phyloP scores from a whole-genome alignment of 2,329 filamentous ascomycete genomes.

The Epichloe bromicola region DNA sequence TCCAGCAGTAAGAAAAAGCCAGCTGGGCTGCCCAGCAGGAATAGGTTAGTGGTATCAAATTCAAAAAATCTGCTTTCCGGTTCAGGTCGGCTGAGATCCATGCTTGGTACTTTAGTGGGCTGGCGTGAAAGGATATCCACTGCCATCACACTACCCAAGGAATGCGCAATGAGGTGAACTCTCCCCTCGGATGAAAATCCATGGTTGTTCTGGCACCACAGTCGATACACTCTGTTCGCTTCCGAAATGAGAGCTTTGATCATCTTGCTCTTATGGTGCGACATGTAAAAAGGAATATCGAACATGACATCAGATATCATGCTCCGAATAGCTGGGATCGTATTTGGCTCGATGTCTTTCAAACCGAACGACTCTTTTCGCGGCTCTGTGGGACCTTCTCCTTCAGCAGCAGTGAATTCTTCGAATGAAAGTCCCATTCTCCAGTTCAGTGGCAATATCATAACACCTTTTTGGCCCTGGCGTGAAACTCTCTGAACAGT shows the following conservation, averaged over 20 bases:
- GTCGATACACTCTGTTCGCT: slow-evolving; percentile 86
- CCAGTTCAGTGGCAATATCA: slow-evolving; percentile 94
- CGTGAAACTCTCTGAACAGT: slow-evolving; percentile 64
- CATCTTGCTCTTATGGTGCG: slow-evolving; percentile 92
- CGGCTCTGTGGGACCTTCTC: slow-evolving; percentile 39
- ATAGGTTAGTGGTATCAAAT: slow-evolving; percentile 82
- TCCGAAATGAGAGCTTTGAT: slow-evolving; percentile 76
- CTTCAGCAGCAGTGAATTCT: slow-evolving; percentile 52
- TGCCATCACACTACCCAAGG: slow-evolving; percentile 87
- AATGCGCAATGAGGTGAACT: slow-evolving; percentile 88
- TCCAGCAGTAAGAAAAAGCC: slow-evolving; percentile 90
- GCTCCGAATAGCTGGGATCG: slow-evolving; percentile 81
- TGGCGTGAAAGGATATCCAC: slow-evolving; percentile 84
- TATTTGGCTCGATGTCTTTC: slow-evolving; percentile 83
- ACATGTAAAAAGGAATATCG: slow-evolving; percentile 92
- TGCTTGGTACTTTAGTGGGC: slow-evolving; percentile 53
- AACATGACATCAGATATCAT: slow-evolving; percentile 97
- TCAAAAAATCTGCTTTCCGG: slow-evolving; percentile 56
- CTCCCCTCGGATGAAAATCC: slow-evolving; percentile 69
- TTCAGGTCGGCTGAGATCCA: slow-evolving; percentile 28
- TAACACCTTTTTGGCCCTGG: slow-evolving; percentile 71
- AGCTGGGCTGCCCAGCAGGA: slow-evolving; percentile 78
- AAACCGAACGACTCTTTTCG: slow-evolving; percentile 49
- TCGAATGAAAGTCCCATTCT: slow-evolving; percentile 78
- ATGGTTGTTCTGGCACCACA: slow-evolving; percentile 92